Evolutionary conservation across 441 rosid genomes (phyloP).

Genomic region (Pelargonium australe): DNA sequence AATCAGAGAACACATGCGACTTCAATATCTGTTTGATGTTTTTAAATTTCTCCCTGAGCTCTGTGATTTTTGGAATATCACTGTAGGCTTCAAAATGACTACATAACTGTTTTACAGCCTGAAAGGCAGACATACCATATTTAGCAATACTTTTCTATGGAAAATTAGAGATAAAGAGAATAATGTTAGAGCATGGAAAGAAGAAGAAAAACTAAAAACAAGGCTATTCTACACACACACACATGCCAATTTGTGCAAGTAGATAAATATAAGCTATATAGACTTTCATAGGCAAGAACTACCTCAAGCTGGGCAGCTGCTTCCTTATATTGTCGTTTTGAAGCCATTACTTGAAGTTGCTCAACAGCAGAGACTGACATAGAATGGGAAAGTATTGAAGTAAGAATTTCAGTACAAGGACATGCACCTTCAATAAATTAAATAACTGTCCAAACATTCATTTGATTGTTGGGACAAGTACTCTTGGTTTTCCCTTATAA

Average conservation of each 20-base stretch:
- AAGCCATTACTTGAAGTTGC: slow-evolving; percentile 98
- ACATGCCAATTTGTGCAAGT: not conserved
- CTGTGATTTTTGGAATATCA: slow-evolving; percentile 95
- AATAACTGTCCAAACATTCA: slow-evolving; percentile 4
- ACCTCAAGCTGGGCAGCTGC: slow-evolving; percentile 99
- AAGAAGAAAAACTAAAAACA: slow-evolving; percentile 3
- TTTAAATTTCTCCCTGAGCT: slow-evolving; percentile 91
- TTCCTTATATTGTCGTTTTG: slow-evolving; percentile 95
- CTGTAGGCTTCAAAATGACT: slow-evolving; percentile 97
- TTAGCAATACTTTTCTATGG: slow-evolving; percentile 8
- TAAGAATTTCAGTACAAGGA: slow-evolving; percentile 15
- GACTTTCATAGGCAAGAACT: slow-evolving; percentile 11
- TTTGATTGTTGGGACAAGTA: not conserved
- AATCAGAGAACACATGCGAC: slow-evolving; percentile 94
- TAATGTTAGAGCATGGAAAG: not conserved
- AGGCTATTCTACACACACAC: not conserved
- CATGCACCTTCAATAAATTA: slow-evolving; percentile 9
- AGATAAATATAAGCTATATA: not conserved
- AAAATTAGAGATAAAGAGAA: not conserved
- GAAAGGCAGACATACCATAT: slow-evolving; percentile 33
- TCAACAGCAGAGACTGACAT: slow-evolving; percentile 95
- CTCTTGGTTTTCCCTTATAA: not conserved
- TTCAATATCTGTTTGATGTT: slow-evolving; percentile 92
- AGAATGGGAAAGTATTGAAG: slow-evolving; percentile 20
- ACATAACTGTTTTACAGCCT: slow-evolving; percentile 98